These are phyloP conservation scores for Mycena amicta DNA, from an alignment of 768 basidiomycete genomes.

Conservation along the genomic window DNA sequence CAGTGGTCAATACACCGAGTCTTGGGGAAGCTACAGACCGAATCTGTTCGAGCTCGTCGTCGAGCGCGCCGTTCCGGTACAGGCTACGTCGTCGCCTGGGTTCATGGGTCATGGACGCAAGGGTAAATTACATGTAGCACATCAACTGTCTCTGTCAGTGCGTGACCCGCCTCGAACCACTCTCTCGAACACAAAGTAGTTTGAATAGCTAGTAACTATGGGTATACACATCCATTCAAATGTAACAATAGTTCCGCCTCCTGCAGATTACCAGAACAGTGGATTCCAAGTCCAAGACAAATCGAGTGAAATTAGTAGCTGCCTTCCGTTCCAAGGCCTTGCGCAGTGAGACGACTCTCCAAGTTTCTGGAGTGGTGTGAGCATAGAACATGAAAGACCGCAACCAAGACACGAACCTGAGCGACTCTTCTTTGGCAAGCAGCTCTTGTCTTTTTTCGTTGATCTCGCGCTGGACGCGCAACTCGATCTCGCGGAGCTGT, in stretches of 20 bases:
- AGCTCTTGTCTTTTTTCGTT: conserved; percentile 86
- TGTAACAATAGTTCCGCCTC: conserved; percentile 3
- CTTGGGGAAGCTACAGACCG: conserved; percentile 46
- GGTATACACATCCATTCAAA: conserved; percentile 19
- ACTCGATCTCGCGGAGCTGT: conserved; percentile 81
- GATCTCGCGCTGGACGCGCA: conserved; percentile 86
- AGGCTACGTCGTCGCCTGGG: conserved; percentile 14
- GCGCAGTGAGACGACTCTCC: conserved; percentile 60
- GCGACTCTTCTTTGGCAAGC: conserved; percentile 82
- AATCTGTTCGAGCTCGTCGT: conserved; percentile 70
- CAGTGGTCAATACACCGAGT: no score
- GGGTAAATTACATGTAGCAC: no score
- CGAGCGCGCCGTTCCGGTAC: conserved; percentile 51
- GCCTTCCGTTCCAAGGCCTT: conserved; percentile 32
- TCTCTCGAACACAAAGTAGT: background rate
- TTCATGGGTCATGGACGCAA: conserved; percentile 20
- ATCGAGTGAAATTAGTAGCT: conserved; percentile 9
- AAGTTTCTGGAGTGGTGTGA: conserved; percentile 42
- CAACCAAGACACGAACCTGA: conserved; percentile 48
- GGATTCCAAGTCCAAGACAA: background rate
- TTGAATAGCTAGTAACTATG: conserved; percentile 3
- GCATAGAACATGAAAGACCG: background rate
- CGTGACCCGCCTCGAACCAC: no score
- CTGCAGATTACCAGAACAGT: conserved; percentile 9
- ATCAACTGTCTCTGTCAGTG: no score